phyloP scores from a whole-genome alignment of 73 alveolate species.

The Paramecium octaurelia region DNA sequence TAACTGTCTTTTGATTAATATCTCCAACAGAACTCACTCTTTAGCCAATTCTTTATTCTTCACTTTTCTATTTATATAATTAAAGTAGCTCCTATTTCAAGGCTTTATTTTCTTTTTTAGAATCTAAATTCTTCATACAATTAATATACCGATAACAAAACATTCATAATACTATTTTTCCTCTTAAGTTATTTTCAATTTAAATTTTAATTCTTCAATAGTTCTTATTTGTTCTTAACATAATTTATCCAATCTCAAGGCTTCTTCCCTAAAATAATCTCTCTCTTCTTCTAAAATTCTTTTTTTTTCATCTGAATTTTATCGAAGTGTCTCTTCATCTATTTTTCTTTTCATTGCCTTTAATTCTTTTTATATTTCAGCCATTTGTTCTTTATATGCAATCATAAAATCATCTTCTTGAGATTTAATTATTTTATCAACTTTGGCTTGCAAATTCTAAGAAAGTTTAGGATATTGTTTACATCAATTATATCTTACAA shows the following conservation, averaged over 20 bases:
- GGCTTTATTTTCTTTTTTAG: conserved; percentile 62
- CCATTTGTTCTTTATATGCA: conserved; percentile 61
- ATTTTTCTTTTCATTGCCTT: conserved; percentile 65
- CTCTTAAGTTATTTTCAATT: conserved; percentile 46
- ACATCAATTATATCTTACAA: background rate
- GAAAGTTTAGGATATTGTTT: background rate
- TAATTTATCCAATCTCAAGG: conserved; percentile 67
- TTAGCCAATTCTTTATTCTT: background rate
- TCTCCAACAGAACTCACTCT: conserved; percentile 7
- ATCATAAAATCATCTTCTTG: conserved; percentile 59
- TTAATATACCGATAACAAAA: conserved; percentile 54
- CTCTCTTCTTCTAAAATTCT: conserved; percentile 65
- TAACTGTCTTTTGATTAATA: background rate
- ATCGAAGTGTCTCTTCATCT: conserved; percentile 63
- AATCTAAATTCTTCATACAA: background rate
- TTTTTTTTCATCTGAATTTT: conserved; percentile 64
- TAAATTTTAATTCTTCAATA: conserved; percentile 59
- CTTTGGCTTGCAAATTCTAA: conserved; percentile 17
- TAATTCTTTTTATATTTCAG: conserved; percentile 65
- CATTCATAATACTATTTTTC: conserved; percentile 62
- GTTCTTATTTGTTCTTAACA: conserved; percentile 62
- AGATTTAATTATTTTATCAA: conserved; percentile 36
- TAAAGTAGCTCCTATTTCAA: conserved; percentile 51
- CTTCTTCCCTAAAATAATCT: conserved; percentile 71
- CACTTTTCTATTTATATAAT: conserved; percentile 46